Conservation (phyloP, 1,284 basidiomycete species). For the Thelephora terrestris region DNA sequence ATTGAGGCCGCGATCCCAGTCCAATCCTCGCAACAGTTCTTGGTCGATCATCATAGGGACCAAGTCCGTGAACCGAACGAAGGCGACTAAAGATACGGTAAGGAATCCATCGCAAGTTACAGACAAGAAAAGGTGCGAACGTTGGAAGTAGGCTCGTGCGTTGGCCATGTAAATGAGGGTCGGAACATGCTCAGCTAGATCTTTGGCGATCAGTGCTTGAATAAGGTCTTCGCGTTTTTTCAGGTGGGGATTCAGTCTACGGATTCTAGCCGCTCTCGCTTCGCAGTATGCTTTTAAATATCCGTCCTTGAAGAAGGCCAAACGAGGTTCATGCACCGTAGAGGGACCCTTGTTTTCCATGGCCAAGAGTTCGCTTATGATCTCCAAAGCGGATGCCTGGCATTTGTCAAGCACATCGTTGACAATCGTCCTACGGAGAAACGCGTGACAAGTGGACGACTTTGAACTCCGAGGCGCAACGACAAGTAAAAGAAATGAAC, state of each 20-base stretch:
- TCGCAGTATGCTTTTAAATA: slow-evolving; percentile 21
- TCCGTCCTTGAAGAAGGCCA: slow-evolving; percentile 20
- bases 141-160: slow-evolving; percentile 65
- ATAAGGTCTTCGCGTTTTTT: slow-evolving; percentile 22
- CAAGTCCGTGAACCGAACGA: slow-evolving; percentile 58
- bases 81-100: slow-evolving; percentile 37
- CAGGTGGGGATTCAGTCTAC: too few species aligned
- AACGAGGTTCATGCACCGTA: slow-evolving; percentile 25
- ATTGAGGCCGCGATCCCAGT: slow-evolving; percentile 28
- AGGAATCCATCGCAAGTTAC: not conserved
- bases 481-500: slow-evolving; percentile 13
- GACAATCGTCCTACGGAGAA: slow-evolving; percentile 30
- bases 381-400: slow-evolving; percentile 28
- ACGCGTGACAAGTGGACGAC: not conserved
- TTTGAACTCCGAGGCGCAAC: not conserved
- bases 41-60: slow-evolving; percentile 55
- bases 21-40: slow-evolving; percentile 40
- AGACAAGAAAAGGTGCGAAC: slow-evolving; percentile 21
- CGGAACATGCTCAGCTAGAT: slow-evolving; percentile 36
- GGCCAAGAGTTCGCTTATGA: slow-evolving; percentile 25
- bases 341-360: slow-evolving; percentile 21
- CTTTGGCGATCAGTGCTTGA: slow-evolving; percentile 42
- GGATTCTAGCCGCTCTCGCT: slow-evolving; percentile 5
- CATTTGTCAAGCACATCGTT: slow-evolving; percentile 36
- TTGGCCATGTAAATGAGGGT: slow-evolving; percentile 60